Base-by-base conservation (phyloP, 495 filamentous ascomycete genomes). In the Penicillium verhagenii region DNA sequence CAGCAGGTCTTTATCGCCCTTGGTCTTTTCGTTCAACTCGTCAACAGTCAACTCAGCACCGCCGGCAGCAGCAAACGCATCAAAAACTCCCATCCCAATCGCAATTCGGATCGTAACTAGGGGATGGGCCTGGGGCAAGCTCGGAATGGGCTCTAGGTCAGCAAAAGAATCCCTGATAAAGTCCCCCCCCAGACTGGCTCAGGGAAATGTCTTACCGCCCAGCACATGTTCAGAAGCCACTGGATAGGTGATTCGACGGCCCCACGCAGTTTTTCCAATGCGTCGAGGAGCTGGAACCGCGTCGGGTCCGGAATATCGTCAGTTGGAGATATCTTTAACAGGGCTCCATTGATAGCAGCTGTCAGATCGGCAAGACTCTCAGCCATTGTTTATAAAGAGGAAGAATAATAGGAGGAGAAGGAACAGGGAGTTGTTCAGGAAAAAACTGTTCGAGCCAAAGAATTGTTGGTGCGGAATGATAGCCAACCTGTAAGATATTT, bases 1-100 rank as follows among this genome's bases (percentile, higher is more conserved):
- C 16, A 66, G 39, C 18, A 66, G 56, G 4, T 47, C 40, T 38
- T 58, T 49, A 39, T 66, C 63, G 2, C 63, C 63, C 19, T 63
- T 63, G 4, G 39, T 52, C 37, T 62, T 54, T 2, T 44, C 31
- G 2, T 20, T 23, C 2, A 65, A 44, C 13, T 61, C 58, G 5
- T 56, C 33, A 1, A 53, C 2, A 10, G 28, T 31, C 28, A 10
- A 11, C 13, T 8, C 9, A 3, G 28, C 9, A 10, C 28, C 28
- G 13, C 28, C 28, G 6, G 9, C 28, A 2, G 28, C 28, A 11
- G 28, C 28, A 2, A 31, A 31, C 9, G 28, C 28, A 11, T 31
- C 28, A 11, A 31, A 31, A 8, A 31, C 13, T 3, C 28, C 28
- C 28, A 31, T 31, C 9, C 28, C 7, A 0, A 31, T 31, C 9